Percentiles rank a stretch among this genome's conserved stretches.
Evolutionary conservation across 257 asterid species (phyloP).

Genomic region (Capsicum baccatum): DNA sequence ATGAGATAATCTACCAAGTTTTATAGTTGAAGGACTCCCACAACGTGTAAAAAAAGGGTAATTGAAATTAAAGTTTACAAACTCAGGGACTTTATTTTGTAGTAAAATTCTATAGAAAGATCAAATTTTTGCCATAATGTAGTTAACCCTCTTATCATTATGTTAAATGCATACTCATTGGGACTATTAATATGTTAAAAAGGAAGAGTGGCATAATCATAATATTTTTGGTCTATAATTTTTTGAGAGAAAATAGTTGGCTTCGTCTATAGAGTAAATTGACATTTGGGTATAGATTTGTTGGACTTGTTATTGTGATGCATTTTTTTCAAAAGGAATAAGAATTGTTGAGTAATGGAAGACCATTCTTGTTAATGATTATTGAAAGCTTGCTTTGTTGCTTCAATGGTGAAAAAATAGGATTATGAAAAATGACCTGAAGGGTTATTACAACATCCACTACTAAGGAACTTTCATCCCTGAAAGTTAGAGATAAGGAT

Average conservation of each 20-base stretch:
- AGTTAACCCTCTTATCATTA: conserved; percentile 78
- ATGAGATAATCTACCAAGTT: conserved; percentile 59
- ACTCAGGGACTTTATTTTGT: conserved; percentile 57
- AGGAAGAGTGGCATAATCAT: conserved; percentile 50
- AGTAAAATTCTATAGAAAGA: conserved; percentile 55
- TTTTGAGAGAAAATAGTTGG: conserved; percentile 65
- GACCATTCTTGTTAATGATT: conserved; percentile 27
- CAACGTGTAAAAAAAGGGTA: conserved; percentile 82
- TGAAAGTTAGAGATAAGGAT: no score
- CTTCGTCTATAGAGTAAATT: conserved; percentile 61
- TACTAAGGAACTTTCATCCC: no score
- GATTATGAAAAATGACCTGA: neutral
- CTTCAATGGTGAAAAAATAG: conserved; percentile 30
- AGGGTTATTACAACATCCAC: no score
- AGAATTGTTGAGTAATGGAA: conserved; percentile 43
- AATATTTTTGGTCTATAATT: conserved; percentile 62
- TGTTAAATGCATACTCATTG: conserved; percentile 73
- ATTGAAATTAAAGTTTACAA: conserved; percentile 74
- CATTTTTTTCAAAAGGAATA: conserved; percentile 50
- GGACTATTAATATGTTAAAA: conserved; percentile 58
- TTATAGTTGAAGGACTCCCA: conserved; percentile 52
- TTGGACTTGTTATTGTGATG: conserved; percentile 55
- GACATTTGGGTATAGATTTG: conserved; percentile 80
- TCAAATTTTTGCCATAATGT: conserved; percentile 73
- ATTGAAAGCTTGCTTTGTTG: neutral